A percentile compares a stretch with the other conserved stretches of the same genome.
phyloP scores from a whole-genome alignment of 495 filamentous ascomycete genomes.

The Penicillium dipodomyicola region DNA sequence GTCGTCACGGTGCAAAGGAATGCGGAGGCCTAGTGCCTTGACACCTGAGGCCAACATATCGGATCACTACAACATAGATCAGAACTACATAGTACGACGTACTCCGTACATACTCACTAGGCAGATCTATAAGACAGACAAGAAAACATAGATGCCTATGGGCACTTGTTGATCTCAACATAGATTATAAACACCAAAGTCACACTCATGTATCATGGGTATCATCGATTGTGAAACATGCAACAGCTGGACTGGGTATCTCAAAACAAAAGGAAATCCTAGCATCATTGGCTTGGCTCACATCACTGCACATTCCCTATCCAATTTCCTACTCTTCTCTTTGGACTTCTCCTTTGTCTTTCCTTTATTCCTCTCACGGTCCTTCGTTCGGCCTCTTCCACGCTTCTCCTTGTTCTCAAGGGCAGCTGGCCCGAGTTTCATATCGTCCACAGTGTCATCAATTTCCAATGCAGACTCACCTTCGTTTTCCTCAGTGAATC shows the following conservation, averaged over 20 bases:
- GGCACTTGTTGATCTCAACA: not conserved
- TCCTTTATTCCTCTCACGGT: slow-evolving; percentile 23
- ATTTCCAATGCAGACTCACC: slow-evolving; percentile 33
- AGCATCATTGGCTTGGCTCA: slow-evolving; percentile 26
- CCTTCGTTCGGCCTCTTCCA: slow-evolving; percentile 30
- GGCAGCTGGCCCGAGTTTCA: slow-evolving; percentile 23
- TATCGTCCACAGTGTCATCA: slow-evolving; percentile 26
- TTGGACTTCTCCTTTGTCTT: slow-evolving; percentile 44
- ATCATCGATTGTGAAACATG: slow-evolving; percentile 24
- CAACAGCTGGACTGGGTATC: slow-evolving; percentile 16
- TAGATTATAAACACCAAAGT: not conserved
- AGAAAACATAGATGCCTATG: not conserved
- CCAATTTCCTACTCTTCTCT: slow-evolving; percentile 52
- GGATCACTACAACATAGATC: not conserved
- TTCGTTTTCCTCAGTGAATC: slow-evolving; percentile 29
- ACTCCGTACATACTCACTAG: not conserved
- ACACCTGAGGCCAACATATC: slow-evolving; percentile 15
- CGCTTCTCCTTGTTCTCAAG: slow-evolving; percentile 34
- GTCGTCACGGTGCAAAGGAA: slow-evolving; percentile 7
- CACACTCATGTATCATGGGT: slow-evolving; percentile 23
- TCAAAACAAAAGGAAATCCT: slow-evolving; percentile 1
- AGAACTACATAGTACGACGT: not conserved
- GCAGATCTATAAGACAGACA: not conserved
- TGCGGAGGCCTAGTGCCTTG: slow-evolving; percentile 19
- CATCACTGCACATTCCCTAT: slow-evolving; percentile 70